Evolutionary conservation across 352 stramenopile genomes (phyloP).

Genomic region (Thraustochytrium sp.): DNA sequence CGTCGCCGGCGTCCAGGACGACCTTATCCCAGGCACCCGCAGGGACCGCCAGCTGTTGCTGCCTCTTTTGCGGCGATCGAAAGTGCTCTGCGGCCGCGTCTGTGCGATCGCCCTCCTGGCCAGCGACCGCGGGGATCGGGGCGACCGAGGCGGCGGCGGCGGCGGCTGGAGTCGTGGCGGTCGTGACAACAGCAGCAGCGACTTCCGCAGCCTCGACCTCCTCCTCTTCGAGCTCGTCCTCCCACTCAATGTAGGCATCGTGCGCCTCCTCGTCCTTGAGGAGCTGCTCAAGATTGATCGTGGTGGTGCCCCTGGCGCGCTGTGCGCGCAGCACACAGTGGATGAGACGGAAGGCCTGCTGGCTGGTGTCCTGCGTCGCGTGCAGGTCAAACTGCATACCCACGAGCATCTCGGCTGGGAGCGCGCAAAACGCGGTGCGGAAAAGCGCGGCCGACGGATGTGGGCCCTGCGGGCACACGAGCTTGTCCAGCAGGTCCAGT

Average conservation of each 20-base stretch:
- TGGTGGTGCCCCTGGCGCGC: not conserved
- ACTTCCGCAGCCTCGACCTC: not conserved
- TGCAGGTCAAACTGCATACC: not conserved
- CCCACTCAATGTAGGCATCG: constrained; percentile 7
- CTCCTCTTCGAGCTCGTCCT: constrained; percentile 1
- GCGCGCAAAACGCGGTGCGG: not conserved
- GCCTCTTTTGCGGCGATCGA: not conserved
- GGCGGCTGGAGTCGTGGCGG: not conserved
- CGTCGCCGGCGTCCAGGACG: not conserved
- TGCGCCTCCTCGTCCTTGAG: not conserved
- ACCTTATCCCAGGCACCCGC: constrained; percentile 32
- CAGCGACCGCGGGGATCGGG: too few species aligned
- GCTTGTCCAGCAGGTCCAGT: not conserved
- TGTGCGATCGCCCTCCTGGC: too few species aligned
- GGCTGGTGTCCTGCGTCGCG: not conserved
- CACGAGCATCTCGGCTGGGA: not conserved
- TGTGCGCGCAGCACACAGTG: not conserved
- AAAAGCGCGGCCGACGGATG: not conserved
- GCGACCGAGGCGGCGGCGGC: too few species aligned
- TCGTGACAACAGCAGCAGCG: not conserved
- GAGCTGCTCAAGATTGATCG: not conserved
- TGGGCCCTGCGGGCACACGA: not conserved
- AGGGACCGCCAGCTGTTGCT: too few species aligned
- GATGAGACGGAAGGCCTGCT: not conserved
- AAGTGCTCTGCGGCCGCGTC: not conserved